Evolutionary conservation across 2,329 filamentous ascomycete genomes (phyloP), one percentile per base, ranked within the genome.

Genomic region (Aspergillus amoenus): DNA sequence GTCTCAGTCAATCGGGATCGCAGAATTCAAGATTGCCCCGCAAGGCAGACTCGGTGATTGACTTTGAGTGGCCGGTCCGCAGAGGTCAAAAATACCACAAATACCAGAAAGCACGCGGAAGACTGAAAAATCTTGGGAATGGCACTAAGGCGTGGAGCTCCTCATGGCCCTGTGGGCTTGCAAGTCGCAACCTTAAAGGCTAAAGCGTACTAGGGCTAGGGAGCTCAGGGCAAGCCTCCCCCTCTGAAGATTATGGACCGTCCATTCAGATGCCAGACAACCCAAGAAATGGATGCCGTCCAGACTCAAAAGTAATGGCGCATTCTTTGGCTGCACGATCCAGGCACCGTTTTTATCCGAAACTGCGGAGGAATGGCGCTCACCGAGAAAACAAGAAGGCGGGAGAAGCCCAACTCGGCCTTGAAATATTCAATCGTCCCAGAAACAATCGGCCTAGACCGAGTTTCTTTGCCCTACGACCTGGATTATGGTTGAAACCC

Each of bases 111-210:
- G 17, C 30, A 30, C 24, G 5, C 44, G 40, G 40, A 45, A 24
- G 50, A 24, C 41, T 13, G 41, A 44, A 30, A 22, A 48, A 43
- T 47, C n/a, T 5, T 50, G 27, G 50, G 41, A 51, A 40, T 32
- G 40, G 15, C 41, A 45, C 47, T 51, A 46, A 51, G 30, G 46
- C 40, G 41, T 55, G 54, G 54, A 51, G 46, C 54, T 22, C 41
- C 21, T 51, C 54, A 51, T 51, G 39, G 43, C 17, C 18, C 39
- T 45, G 45, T 54, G 43, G 47, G 22, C 22, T 37, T 7, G 34
- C 34, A 37, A 37, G n/a, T n/a, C 27, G 27, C 55, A 57, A 57
- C 55, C 55, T 57, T 54, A 57, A 55, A 53, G 42, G 41, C 41
- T 52, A 48, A 57, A 49, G 40, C 34, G 12, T 32, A 46, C 50